These are phyloP conservation scores for Pythium utonaiense DNA, from an alignment of 352 stramenopile genomes.

Conservation along the genomic window DNA sequence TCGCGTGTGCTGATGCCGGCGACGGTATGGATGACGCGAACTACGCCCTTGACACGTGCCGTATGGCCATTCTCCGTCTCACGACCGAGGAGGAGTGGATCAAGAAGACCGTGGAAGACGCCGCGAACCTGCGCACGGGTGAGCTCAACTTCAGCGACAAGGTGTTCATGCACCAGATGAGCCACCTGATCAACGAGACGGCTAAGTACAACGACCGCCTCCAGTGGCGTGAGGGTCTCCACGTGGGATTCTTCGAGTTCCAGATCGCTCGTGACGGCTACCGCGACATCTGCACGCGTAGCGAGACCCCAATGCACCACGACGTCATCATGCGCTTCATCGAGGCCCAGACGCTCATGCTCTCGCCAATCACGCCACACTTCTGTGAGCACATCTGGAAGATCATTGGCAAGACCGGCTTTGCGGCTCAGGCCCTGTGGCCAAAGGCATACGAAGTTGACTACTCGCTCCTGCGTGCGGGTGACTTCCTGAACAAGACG, in stretches of 20 bases:
- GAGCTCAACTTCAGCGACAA: conserved; percentile 90
- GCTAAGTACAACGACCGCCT: conserved; percentile 88
- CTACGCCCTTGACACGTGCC: conserved; percentile 96
- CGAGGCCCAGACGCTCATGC: conserved; percentile 91
- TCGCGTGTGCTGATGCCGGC: conserved; percentile 97
- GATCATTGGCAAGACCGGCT: conserved; percentile 88
- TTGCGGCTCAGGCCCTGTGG: conserved; percentile 90
- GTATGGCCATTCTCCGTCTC: conserved; percentile 96
- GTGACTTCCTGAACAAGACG: conserved; percentile 92
- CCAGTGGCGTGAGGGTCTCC: conserved; percentile 96
- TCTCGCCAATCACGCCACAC: conserved; percentile 96
- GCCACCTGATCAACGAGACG: conserved; percentile 90
- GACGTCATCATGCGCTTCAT: conserved; percentile 93
- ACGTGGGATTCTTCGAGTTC: conserved; percentile 98
- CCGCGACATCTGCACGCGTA: conserved; percentile 91
- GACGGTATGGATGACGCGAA: conserved; percentile 99
- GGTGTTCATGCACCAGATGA: conserved; percentile 98
- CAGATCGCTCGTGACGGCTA: conserved; percentile 97
- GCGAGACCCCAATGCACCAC: conserved; percentile 87
- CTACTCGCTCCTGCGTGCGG: conserved; percentile 89
- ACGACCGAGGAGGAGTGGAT: conserved; percentile 98
- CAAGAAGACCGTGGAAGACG: conserved; percentile 87
- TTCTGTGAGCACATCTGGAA: conserved; percentile 93
- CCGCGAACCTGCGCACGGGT: conserved; percentile 76
- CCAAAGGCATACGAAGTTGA: conserved; percentile 85